phyloP scores from a whole-genome alignment of 495 filamentous ascomycete genomes.

The Daldinia vernicosa region DNA sequence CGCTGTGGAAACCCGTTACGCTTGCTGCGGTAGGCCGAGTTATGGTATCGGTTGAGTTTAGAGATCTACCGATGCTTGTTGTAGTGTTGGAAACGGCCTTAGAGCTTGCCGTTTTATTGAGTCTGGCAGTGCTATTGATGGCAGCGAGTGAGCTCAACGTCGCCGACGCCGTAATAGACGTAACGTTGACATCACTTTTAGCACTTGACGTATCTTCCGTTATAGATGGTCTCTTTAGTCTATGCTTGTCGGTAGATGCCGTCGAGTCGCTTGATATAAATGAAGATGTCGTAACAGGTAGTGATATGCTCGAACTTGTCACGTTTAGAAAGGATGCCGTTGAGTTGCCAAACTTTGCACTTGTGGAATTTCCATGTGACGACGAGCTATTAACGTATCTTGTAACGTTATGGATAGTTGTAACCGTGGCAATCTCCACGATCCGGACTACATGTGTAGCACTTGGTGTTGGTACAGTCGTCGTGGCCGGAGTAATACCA shows the following conservation, averaged over 20 bases:
- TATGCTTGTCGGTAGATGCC: constrained; percentile 16
- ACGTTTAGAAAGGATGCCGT: constrained; percentile 7
- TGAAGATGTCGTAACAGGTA: neutral
- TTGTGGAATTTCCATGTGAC: constrained; percentile 5
- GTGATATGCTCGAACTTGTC: constrained; percentile 8
- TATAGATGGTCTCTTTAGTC: constrained; percentile 20
- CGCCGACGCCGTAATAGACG: neutral
- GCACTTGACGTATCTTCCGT: constrained; percentile 3
- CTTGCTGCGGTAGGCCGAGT: neutral
- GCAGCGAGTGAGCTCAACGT: neutral
- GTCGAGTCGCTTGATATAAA: neutral
- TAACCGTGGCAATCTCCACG: constrained; percentile 12
- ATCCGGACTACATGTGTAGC: constrained; percentile 19
- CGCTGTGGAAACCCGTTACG: neutral
- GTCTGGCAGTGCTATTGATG: constrained; percentile 11
- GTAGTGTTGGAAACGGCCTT: neutral
- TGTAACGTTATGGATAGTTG: constrained; percentile 7
- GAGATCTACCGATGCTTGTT: constrained; percentile 3
- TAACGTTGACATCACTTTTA: neutral
- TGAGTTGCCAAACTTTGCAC: constrained; percentile 4
- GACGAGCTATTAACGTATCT: constrained; percentile 15
- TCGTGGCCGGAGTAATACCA: constrained; percentile 26
- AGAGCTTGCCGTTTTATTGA: constrained; percentile 14
- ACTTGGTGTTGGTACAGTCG: constrained; percentile 19
- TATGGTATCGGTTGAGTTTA: constrained; percentile 10